Evolutionary conservation across 179 eudicot genomes (phyloP).

Genomic region (Silene coronaria): DNA sequence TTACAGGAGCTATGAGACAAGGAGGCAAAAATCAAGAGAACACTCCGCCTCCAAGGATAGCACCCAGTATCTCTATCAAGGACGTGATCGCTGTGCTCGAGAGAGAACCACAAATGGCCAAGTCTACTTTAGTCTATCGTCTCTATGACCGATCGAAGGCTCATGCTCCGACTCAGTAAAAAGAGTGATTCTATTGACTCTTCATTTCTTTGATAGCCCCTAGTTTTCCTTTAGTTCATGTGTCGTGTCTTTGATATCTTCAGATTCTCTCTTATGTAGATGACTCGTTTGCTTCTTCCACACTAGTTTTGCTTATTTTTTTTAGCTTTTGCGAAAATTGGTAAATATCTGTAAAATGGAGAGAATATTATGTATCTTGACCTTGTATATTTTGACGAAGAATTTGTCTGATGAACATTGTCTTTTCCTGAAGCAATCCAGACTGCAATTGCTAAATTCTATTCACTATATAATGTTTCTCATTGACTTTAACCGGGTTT

Average conservation of each 20-base stretch:
- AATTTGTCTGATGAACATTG: too few relatives aligned
- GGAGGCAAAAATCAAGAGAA: constrained; percentile 42
- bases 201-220: background rate
- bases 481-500: too few relatives aligned
- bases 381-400: too few relatives aligned
- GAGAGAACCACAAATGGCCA: constrained; percentile 88
- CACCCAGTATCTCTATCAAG: constrained; percentile 56
- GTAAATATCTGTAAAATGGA: too few relatives aligned
- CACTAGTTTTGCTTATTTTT: too few relatives aligned
- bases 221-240: background rate
- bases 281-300: too few relatives aligned
- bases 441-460: too few relatives aligned
- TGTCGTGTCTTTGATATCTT: background rate
- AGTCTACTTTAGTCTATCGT: constrained; percentile 57
- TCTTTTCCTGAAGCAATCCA: too few relatives aligned
- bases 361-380: too few relatives aligned
- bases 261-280: too few relatives aligned
- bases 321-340: too few relatives aligned
- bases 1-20: constrained; percentile 45
- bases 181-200: background rate
- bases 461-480: too few relatives aligned
- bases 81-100: constrained; percentile 80
- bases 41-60: constrained; percentile 29
- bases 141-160: constrained; percentile 50
- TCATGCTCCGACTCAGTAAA: constrained; percentile 32